Evolutionary conservation across 495 filamentous ascomycete genomes (phyloP), one percentile per base, ranked within the genome.

Genomic region (Daldinia caldariorum): DNA sequence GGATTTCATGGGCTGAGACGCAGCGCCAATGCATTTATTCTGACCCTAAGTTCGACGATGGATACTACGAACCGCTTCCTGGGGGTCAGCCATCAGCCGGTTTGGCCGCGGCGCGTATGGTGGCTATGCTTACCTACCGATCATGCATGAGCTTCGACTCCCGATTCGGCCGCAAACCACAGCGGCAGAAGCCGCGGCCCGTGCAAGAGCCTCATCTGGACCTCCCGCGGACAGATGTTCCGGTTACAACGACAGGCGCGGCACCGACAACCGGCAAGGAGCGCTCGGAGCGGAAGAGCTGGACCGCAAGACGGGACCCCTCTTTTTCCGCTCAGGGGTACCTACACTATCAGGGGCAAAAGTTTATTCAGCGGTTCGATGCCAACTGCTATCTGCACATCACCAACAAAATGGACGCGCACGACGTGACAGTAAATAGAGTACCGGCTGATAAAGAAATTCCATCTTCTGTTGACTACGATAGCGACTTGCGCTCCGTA

Each of bases 51-150:
- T 80, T 77, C 67, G 60, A 70, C 31, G 72, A 76, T 38, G 79
- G 79, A 5, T 74, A 73, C 51, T 81, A 81, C 54, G 69, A 73
- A 13, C 72, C 77, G 7, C 31, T 26, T 13, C 79, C 79, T 0
- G 74, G 71, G 34, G 74, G 70, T 0, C 74, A 76, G 45, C 79
- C 79, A 8, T 70, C 67, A 0, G 58, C 61, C 1, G 79, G 79
- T 6, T 64, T 81, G 13, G 74, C 73, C 13, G 75, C 78, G 0
- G 79, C 79, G 3, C 70, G 79, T 29, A 81, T 79, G 79, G 76
- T 79, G 2, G 78, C 79, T n/a, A 79, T 79, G 75, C 76, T 81
- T 14, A 80, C 79, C 1, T 81, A 81, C 49, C 77, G 79, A 4
- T 79, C 79, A 20, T 74, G 62, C 37, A 61, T 66, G 22, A 78